Evolutionary conservation across 495 filamentous ascomycete species (phyloP).

Genomic region (Neurospora sp.): DNA sequence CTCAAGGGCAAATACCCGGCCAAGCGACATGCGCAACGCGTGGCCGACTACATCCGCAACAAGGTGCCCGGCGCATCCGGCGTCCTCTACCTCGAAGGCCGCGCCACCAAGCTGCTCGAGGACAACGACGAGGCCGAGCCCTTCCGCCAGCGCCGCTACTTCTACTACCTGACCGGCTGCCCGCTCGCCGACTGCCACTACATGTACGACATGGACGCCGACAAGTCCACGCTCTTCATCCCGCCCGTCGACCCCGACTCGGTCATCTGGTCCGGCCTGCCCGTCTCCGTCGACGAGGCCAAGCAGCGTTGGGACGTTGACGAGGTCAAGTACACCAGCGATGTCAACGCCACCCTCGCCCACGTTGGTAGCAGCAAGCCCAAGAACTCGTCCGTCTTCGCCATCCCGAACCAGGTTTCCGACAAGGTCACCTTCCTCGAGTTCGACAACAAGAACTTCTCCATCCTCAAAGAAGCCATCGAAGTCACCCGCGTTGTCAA

Average conservation of each 20-base stretch:
- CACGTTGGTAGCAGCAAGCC: conserved; percentile 29
- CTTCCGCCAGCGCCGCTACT: conserved; percentile 81
- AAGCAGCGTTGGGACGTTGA: conserved; percentile 74
- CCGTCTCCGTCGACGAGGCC: conserved; percentile 66
- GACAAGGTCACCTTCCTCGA: conserved; percentile 51
- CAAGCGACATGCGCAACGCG: conserved; percentile 74
- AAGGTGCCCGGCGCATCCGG: conserved; percentile 50
- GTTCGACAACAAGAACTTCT: conserved; percentile 52
- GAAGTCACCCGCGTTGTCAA: conserved; percentile 72
- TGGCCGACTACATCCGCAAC: conserved; percentile 62
- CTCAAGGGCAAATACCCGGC: conserved; percentile 81
- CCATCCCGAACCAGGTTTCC: conserved; percentile 62
- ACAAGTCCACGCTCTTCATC: conserved; percentile 80
- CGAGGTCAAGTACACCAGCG: conserved; percentile 53
- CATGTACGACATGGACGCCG: conserved; percentile 64
- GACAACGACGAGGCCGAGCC: conserved; percentile 72
- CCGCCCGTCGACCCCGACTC: conserved; percentile 77
- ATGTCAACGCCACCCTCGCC: conserved; percentile 57
- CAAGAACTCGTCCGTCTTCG: conserved; percentile 47
- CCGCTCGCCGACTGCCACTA: conserved; percentile 70
- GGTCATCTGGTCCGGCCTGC: conserved; percentile 95
- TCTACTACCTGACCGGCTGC: conserved; percentile 93
- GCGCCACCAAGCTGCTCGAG: conserved; percentile 65
- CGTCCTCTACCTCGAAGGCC: conserved; percentile 78
- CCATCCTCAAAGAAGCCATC: conserved; percentile 61